These are phyloP conservation scores for Thermochaetoides thermophila DNA, from an alignment of 495 filamentous ascomycete species.

Conservation along the genomic window DNA sequence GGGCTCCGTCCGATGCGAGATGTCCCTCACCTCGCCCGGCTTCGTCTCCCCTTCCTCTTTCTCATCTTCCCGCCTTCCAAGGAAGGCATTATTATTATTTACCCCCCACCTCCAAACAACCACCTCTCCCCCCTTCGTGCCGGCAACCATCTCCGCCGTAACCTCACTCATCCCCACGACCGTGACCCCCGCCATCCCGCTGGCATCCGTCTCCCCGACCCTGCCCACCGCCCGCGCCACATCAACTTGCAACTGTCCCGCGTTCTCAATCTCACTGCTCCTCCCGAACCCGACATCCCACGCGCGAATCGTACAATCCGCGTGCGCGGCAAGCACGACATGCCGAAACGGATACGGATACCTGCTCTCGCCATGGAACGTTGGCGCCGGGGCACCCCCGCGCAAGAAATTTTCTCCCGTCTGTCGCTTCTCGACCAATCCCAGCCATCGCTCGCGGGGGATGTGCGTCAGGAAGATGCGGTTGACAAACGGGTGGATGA, in stretches of 20 bases:
- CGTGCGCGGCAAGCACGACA: constrained; percentile 68
- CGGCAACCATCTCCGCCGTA: constrained; percentile 73
- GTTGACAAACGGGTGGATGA: constrained; percentile 78
- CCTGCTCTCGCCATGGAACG: no score
- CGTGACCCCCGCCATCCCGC: no score
- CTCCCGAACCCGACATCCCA: constrained; percentile 72
- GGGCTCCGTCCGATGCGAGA: constrained; percentile 62
- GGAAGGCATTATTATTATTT: constrained; percentile 41
- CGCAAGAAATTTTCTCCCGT: constrained; percentile 55
- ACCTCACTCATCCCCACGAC: constrained; percentile 61
- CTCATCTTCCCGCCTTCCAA: constrained; percentile 23
- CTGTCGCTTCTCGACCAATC: constrained; percentile 60
- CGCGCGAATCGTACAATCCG: constrained; percentile 69
- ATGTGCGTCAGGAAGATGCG: constrained; percentile 50
- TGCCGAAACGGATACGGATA: constrained; percentile 52
- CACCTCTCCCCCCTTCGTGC: constrained; percentile 66
- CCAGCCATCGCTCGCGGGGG: constrained; percentile 70
- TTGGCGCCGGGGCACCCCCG: constrained; percentile 2
- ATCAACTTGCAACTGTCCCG: constrained; percentile 67
- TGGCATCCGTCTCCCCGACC: no score
- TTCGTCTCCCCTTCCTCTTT: constrained; percentile 35
- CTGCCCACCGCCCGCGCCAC: constrained; percentile 68
- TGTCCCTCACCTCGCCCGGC: constrained; percentile 50
- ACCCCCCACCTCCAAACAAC: constrained; percentile 75
- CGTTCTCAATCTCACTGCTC: constrained; percentile 67